phyloP scores from a whole-genome alignment of 768 basidiomycete genomes.

The Aureoboletus auriporus region DNA sequence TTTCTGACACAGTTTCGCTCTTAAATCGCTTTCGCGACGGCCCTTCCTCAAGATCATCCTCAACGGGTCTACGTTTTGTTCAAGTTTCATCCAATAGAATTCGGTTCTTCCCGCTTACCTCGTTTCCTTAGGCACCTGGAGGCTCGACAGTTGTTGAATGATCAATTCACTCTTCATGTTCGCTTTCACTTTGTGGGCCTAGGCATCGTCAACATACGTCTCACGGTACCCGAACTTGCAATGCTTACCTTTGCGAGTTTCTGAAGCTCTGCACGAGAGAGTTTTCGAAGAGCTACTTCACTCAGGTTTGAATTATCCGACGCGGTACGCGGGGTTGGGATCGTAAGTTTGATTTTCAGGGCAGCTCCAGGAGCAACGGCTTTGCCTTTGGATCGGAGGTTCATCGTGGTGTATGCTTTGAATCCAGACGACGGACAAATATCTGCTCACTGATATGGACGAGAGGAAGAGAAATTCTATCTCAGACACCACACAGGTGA shows the following conservation, averaged over 20 bases:
- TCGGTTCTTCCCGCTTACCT: conserved; percentile 7
- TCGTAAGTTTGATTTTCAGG: conserved; percentile 9
- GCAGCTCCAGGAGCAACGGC: not conserved
- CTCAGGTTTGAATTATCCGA: not conserved
- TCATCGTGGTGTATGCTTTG: conserved; percentile 7
- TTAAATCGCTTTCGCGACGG: conserved; percentile 16
- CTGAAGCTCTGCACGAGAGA: conserved; percentile 23
- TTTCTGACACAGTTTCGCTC: not conserved
- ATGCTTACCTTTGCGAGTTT: conserved; percentile 22
- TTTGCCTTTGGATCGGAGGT: conserved; percentile 10
- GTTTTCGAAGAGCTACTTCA: conserved; percentile 18
- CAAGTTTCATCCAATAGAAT: not conserved
- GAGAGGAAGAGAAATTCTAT: not conserved
- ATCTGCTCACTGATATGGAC: not conserved
- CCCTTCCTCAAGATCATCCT: conserved; percentile 5
- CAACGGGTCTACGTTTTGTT: conserved; percentile 2
- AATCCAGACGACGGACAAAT: not conserved
- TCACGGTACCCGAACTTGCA: not conserved
- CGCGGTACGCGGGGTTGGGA: not conserved
- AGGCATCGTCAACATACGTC: not conserved
- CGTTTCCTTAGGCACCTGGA: conserved; percentile 6
- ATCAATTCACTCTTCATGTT: conserved; percentile 26
- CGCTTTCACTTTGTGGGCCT: conserved; percentile 20
- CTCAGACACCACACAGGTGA: not conserved
- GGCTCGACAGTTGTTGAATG: conserved; percentile 17